Base-by-base conservation (phyloP, 768 basidiomycete species). In the Mycena vulgaris region DNA sequence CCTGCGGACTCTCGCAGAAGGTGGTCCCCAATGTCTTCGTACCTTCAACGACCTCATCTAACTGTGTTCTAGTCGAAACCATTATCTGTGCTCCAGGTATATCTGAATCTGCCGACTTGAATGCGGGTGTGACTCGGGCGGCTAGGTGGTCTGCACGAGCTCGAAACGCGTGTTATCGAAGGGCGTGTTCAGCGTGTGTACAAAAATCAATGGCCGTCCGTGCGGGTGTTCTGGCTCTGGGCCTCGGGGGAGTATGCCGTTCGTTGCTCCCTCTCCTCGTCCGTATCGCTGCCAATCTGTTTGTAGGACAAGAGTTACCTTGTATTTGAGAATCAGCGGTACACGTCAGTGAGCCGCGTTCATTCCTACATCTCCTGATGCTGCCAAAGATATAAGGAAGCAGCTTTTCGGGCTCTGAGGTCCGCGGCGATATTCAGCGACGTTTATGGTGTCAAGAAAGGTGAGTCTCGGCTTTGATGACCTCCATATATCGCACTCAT, bases 381-480 rank as follows among this genome's bases (percentile, higher is more conserved):
- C 19, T 37, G 30, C 31, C 33, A 25, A 5, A 69, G 68, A 28
- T 72, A 66, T 74, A 73, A 76, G 2, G 76, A 89, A 53, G 73
- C 83, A 16, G 80, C 83, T 49, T 73, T 79, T 16, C 78, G 78
- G 23, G 82, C 85, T 3, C 61, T 81, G 25, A 82, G 77, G 59
- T 78, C 83, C 11, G 84, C 84, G 7, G 76, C 73, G 23, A 75
- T 80, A 70, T 87, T 74, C 68, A 75, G 75, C 61, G 66, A 81
- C 71, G 59, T 80, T 23, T 89, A 88, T 71, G 82, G 83, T n/a
- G 79, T 90, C 35, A 78, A 77, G 59, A 91, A 91, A 77, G 87
- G 84, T 80, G 57, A 19, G n/a, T 64, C 67, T 48, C 42, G 47
- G 25, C n/a, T 21, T 7, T 47, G 42, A 63, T 3, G 51, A n/a